Conservation (phyloP, 306 rosid species). For the Alnus rubra region DNA sequence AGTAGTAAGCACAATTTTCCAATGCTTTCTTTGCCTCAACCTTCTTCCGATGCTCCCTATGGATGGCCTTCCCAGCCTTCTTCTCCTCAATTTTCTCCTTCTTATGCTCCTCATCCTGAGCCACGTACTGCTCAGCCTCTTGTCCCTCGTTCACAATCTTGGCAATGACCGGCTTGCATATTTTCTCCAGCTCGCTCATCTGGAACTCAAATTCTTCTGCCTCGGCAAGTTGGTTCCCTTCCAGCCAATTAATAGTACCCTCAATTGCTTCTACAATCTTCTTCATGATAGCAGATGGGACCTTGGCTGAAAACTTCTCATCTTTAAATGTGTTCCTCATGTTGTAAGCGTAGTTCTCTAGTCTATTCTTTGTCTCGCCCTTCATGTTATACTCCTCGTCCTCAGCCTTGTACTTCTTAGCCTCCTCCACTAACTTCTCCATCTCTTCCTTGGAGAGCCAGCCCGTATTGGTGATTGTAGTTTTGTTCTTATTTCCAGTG, state of each 20-base stretch:
- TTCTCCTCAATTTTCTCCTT: too few species aligned
- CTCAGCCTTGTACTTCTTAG: conserved; percentile 45
- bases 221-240: conserved; percentile 50
- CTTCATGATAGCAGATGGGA: conserved; percentile 46
- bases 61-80: too few species aligned
- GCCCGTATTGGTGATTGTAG: conserved; percentile 53
- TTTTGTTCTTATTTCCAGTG: conserved; percentile 47
- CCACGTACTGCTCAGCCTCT: neutral
- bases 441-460: conserved; percentile 51
- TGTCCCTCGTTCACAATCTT: neutral
- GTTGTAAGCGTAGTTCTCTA: conserved; percentile 52
- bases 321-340: conserved; percentile 57
- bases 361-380: conserved; percentile 46
- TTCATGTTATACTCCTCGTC: conserved; percentile 57
- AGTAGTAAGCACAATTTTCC: conserved; percentile 4
- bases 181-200: conserved; percentile 49
- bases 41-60: conserved; percentile 2
- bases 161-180: conserved; percentile 51
- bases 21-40: conserved; percentile 17
- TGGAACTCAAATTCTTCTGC: conserved; percentile 48
- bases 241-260: conserved; percentile 45
- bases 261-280: conserved; percentile 56
- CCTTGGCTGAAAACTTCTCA: conserved; percentile 48
- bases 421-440: conserved; percentile 52
- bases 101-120: too few species aligned